A percentile compares a stretch with the other conserved stretches of the same genome.
These are phyloP conservation scores for Tricladium varicosporioides DNA, from an alignment of 2,329 filamentous ascomycete genomes.

Conservation along the genomic window DNA sequence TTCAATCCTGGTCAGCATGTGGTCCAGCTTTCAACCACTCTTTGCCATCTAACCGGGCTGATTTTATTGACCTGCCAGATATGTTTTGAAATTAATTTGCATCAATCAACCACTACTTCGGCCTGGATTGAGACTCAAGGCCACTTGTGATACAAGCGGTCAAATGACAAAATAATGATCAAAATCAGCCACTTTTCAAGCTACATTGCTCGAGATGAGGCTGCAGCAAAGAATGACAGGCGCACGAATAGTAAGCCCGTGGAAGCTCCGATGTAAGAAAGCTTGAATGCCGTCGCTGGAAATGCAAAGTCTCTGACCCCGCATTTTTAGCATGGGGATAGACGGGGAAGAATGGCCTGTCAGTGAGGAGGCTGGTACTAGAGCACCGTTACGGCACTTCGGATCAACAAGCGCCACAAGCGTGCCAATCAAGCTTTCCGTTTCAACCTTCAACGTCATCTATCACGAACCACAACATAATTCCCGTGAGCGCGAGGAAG, in stretches of 20 bases:
- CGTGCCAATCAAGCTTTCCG: constrained; percentile 21
- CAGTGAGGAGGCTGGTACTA: not conserved
- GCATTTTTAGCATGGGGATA: constrained; percentile 5
- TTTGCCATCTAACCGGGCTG: not conserved
- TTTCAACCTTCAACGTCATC: constrained; percentile 12
- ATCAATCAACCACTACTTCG: not conserved
- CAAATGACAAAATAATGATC: constrained; percentile 8
- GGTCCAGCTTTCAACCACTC: not conserved
- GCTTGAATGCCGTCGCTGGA: constrained; percentile 8
- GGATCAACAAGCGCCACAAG: constrained; percentile 10
- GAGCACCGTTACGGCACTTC: not conserved
- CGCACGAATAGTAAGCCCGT: constrained; percentile 17
- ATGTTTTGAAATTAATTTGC: not conserved
- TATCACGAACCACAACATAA: not conserved
- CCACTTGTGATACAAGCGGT: constrained; percentile 3
- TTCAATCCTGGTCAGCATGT: not conserved
- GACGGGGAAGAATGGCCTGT: constrained; percentile 4
- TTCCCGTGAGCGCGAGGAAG: not conserved
- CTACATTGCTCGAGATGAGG: not conserved
- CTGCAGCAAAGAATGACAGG: constrained; percentile 4
- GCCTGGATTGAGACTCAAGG: not conserved
- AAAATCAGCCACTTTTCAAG: not conserved
- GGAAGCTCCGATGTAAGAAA: constrained; percentile 13
- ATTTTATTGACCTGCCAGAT: not conserved
- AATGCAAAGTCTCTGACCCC: constrained; percentile 8